Evolutionary conservation across 2,329 filamentous ascomycete genomes (phyloP), one percentile per base, ranked within the genome.

Genomic region (Paraphoma sp.): DNA sequence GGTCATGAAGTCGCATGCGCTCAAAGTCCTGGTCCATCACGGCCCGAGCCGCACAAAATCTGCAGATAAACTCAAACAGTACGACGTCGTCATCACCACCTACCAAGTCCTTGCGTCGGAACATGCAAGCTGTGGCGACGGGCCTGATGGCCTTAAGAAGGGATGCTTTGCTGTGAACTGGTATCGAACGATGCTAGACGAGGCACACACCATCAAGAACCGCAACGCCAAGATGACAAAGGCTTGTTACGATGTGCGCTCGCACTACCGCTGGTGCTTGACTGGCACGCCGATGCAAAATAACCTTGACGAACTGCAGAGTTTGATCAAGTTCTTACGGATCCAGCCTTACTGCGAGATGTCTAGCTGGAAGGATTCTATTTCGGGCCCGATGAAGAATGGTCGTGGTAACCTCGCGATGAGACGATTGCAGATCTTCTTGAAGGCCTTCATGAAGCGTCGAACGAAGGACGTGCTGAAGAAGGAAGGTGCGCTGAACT

Each of bases 131-230:
- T 89, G 88, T 10, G 87, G 86, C 41, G 86, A 86, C 45, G 82
- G 80, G 3, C 82, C 83, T 7, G 82, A 87, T 50, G 85, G 85
- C 9, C 76, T 87, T 40, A 90, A 93, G 70, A 86, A 88, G 49
- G 94, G 93, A 10, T 94, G 93, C 69, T 97, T 97, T 71, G 93
- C 92, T 10, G 82, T 97, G 6, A 88, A 94, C 69, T 99, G 95
- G 95, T 98, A 95, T 80, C 90, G 95, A 49, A 86, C 97, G 59
- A 94, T 99, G 62, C 84, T 99, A 2, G 95, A 99, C 62, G 95
- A 99, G 80, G 95, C 95, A 1, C 95, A 99, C 76, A 96, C 91
- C 1, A 97, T 99, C 84, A 99, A 99, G 80, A 99, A 99, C 73
- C 89, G 94, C 61, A 97, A 96, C 65, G 93, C 95, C 18, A 99